These are phyloP conservation scores for Monosporascus sp. DNA, from an alignment of 2,329 filamentous ascomycete species.

Conservation along the genomic window DNA sequence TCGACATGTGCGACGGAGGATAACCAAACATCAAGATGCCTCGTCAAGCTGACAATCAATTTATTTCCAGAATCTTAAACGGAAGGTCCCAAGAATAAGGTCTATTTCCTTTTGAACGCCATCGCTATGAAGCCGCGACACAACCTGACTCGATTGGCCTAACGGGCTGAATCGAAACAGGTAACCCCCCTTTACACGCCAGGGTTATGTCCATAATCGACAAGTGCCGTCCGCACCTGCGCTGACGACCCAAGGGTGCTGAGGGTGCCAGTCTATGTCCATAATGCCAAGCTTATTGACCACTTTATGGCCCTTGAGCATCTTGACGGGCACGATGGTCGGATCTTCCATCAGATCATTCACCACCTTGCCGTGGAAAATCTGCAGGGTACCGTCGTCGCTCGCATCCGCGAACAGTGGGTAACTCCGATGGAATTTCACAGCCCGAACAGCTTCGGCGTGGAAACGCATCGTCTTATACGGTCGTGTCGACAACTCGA, in stretches of 20 bases:
- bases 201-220: constrained; percentile 70
- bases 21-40: too few species aligned
- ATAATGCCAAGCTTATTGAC: constrained; percentile 82
- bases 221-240: constrained; percentile 92
- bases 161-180: neutral
- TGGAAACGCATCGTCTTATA: constrained; percentile 98
- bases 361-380: constrained; percentile 95
- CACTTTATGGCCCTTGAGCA: constrained; percentile 83
- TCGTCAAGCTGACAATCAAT: too few species aligned
- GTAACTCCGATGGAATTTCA: constrained; percentile 75
- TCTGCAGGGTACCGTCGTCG: constrained; percentile 89
- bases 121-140: constrained; percentile 3
- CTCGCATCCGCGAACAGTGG: constrained; percentile 90
- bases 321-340: constrained; percentile 92
- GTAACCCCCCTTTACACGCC: neutral
- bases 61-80: too few species aligned
- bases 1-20: too few species aligned
- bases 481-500: constrained; percentile 82
- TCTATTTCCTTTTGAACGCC: neutral
- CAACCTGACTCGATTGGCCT: constrained; percentile 4
- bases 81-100: neutral
- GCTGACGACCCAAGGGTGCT: constrained; percentile 89
- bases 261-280: constrained; percentile 93
- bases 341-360: constrained; percentile 94
- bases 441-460: constrained; percentile 80